Base-by-base conservation (phyloP, 2,329 filamentous ascomycete species). In the Trichoderma oligosporum region DNA sequence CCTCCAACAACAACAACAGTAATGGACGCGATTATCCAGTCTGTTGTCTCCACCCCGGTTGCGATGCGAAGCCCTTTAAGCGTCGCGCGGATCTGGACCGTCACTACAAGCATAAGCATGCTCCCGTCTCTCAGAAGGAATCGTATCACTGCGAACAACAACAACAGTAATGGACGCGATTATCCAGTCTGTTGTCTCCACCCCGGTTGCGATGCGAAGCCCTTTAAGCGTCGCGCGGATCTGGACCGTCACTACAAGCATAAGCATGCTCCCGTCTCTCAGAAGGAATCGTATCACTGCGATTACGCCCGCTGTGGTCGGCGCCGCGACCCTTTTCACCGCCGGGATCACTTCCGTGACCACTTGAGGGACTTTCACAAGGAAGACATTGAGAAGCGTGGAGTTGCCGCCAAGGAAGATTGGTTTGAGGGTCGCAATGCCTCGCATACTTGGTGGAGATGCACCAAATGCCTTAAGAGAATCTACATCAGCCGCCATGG, bases 271-370 rank as follows among this genome's bases (percentile, higher is more conserved):
- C 69, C 71, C 0, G 70, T 71, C 2, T 68, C 69, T 16, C 64
- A 73, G 46, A 79, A 78, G 61, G 70, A 73, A 11, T 67, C 71
- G 16, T 80, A 73, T 63, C 68, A 65, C 18, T 84, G 82, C 67
- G 81, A 83, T 71, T 82, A 82, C 63, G 66, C 70, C 16, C 71
- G 67, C 51, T 83, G 82, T 65, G 59, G 66, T 22, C 76, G 82
- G 7, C 69, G 68, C 25, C 65, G 66, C 5, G 68, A 74, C 2
- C 76, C 80, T 2, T 83, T 84, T 63, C 72, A 74, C 62, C 76
- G 82, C 31, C 75, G 77, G 29, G 82, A 84, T 61, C 82, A 84
- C 68, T 82, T 76, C 65, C 74, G 81, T 35, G 80, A 82, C 57
- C 82, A 84, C 65, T 74, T 82, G 35, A 76, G 82, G 29, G 76